Percentiles rank a stretch among this genome's conserved stretches.
phyloP scores from a whole-genome alignment of 2,329 filamentous ascomycete genomes.

The Ilyonectria robusta region DNA sequence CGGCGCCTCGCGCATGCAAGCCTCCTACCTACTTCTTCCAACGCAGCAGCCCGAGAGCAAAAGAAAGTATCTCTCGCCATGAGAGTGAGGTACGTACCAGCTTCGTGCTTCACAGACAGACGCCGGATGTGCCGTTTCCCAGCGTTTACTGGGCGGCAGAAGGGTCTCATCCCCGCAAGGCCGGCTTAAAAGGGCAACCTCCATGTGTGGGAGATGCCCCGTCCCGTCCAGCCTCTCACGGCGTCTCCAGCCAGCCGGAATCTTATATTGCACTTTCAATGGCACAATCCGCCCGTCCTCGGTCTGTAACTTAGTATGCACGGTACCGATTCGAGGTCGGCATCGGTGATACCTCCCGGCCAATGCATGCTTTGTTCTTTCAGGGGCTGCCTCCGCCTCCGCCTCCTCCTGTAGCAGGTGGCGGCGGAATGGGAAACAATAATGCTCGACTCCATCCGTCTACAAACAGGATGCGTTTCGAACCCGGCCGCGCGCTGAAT shows the following conservation, averaged over 20 bases:
- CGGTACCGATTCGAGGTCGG: background rate
- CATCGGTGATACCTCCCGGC: background rate
- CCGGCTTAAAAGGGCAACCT: constrained; percentile 23
- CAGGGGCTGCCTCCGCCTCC: constrained; percentile 15
- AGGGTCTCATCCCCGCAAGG: constrained; percentile 15
- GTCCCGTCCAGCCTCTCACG: background rate
- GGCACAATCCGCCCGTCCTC: background rate
- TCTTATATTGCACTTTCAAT: background rate
- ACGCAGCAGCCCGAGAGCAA: background rate
- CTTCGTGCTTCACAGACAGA: background rate
- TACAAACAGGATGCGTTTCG: constrained; percentile 20
- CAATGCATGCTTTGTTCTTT: constrained; percentile 7
- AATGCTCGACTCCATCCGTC: background rate
- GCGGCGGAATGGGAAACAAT: constrained; percentile 8
- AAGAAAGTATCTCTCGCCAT: background rate
- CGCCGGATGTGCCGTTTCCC: constrained; percentile 9
- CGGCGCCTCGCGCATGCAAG: constrained; percentile 1
- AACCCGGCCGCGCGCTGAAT: background rate
- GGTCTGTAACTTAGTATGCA: no score
- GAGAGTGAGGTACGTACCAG: background rate
- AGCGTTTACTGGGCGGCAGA: constrained; percentile 18
- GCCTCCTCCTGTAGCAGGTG: background rate
- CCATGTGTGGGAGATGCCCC: background rate
- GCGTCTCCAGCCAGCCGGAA: constrained; percentile 3
- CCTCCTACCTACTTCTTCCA: background rate